Conservation (phyloP, 768 basidiomycete genomes). For the Termitomyces sp. region DNA sequence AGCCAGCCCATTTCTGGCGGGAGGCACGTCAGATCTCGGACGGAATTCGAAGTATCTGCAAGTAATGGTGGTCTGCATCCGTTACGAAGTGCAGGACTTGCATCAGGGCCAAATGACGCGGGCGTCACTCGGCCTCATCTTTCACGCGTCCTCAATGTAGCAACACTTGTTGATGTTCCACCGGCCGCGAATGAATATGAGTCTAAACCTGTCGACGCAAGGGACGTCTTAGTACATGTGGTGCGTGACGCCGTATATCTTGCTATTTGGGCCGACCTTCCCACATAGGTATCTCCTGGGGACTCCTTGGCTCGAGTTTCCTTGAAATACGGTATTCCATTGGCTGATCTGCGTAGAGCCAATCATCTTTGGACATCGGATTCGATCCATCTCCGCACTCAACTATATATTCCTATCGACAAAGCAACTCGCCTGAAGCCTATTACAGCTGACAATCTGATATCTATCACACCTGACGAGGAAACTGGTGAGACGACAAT, state of each 20-base stretch:
- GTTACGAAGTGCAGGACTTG: constrained; percentile 24
- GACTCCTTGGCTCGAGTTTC: constrained; percentile 89
- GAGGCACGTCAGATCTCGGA: constrained; percentile 22
- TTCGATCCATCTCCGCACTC: constrained; percentile 81
- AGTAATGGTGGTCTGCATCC: constrained; percentile 20
- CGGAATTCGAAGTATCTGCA: constrained; percentile 17
- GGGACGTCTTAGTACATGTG: constrained; percentile 58
- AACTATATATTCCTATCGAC: constrained; percentile 77
- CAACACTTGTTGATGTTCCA: constrained; percentile 27
- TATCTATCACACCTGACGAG: constrained; percentile 23
- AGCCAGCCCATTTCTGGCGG: not conserved
- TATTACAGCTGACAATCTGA: constrained; percentile 24
- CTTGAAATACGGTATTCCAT: constrained; percentile 82
- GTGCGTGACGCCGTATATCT: constrained; percentile 29
- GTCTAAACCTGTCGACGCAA: constrained; percentile 32
- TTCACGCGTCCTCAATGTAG: constrained; percentile 20
- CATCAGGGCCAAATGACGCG: constrained; percentile 21
- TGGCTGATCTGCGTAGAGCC: constrained; percentile 78
- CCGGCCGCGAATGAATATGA: constrained; percentile 14
- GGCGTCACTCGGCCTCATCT: constrained; percentile 28
- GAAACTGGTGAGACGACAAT: constrained; percentile 18
- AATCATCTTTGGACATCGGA: constrained; percentile 96
- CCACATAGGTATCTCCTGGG: constrained; percentile 54
- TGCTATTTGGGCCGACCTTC: constrained; percentile 1
- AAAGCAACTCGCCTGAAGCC: constrained; percentile 46